Evolutionary conservation across 164 flowering plant genomes (phyloP), one percentile per base, ranked within the genome.

Genomic region (Vitis cinerea): DNA sequence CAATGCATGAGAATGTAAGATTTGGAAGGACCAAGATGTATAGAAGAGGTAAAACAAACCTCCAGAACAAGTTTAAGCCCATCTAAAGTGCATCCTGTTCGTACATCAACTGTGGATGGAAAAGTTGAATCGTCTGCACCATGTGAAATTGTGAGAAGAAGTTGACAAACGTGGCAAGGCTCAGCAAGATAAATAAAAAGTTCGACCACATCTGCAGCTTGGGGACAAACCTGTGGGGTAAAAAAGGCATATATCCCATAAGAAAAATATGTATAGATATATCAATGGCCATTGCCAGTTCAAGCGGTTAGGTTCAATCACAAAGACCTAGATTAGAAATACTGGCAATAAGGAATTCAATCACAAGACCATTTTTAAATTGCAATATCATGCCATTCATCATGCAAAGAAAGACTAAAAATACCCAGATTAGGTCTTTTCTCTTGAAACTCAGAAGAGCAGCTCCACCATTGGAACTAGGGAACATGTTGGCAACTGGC

Each of bases 101-200:
- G 84, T 68, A 96, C 90, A 84, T 96, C 99, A 82, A 93, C 85
- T 23, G 86, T 79, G 29, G 90, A 80, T 68, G 99, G 99, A 83
- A 78, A 93, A 31, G 95, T 91, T 76, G 95, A 84, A 86, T 90
- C 95, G 80, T 96, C 95, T 75, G 90, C 97, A 73, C 97, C 97
- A 80, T 93, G 97, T 47, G 95, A 84, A 78, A 93, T 75, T 52
- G 97, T 93, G 70, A 96, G 90, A 76, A 96, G 97, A 79, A 96
- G 97, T 85, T 96, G 96, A 71, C 97, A 91, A 73, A 86, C 98
- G 84, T 93, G 99, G 80, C 98, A 91, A 72, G 99, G 99, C 87
- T 93, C 97, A 60, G 85, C 74, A 59, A 96, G 98, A 78, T 85
- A 93, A 66, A 96, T 84, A 71, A 90, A 86, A 70, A 96, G 80